A percentile compares a stretch with the other conserved stretches of the same genome.
phyloP scores from a whole-genome alignment of 768 basidiomycete genomes.

The Tricholoma bakamatsutake region DNA sequence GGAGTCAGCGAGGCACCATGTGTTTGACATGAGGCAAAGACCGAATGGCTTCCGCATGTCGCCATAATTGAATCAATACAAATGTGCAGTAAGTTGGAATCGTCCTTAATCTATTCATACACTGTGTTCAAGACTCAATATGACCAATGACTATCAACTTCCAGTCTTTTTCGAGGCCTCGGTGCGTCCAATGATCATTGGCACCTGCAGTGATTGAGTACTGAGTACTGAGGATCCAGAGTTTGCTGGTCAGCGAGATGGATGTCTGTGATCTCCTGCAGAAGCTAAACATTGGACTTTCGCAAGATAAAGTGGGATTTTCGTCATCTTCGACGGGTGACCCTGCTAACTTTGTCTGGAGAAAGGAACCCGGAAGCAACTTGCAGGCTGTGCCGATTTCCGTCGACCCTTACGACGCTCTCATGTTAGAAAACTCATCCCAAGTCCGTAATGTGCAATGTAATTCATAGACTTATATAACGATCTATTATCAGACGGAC shows the following conservation, averaged over 20 bases:
- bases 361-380: constrained; percentile 38
- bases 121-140: not conserved
- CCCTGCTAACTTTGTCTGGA: constrained; percentile 28
- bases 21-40: not conserved
- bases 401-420: constrained; percentile 26
- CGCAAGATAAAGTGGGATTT: constrained; percentile 26
- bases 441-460: constrained; percentile 26
- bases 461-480: not conserved
- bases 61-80: not conserved
- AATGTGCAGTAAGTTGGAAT: not conserved
- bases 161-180: not conserved
- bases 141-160: not conserved
- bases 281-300: constrained; percentile 39
- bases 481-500: constrained; percentile 32
- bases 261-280: constrained; percentile 51
- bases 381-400: constrained; percentile 8
- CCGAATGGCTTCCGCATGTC: not conserved
- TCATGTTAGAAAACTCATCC: constrained; percentile 40
- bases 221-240: not conserved
- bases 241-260: constrained; percentile 25
- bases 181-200: not conserved
- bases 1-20: not conserved
- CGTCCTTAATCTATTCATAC: not conserved
- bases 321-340: constrained; percentile 2
- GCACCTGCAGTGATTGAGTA: not conserved